A percentile compares a stretch with the other conserved stretches of the same genome.
These are phyloP conservation scores for Lentinula guzmanii DNA, from an alignment of 768 basidiomycete genomes.

Conservation along the genomic window DNA sequence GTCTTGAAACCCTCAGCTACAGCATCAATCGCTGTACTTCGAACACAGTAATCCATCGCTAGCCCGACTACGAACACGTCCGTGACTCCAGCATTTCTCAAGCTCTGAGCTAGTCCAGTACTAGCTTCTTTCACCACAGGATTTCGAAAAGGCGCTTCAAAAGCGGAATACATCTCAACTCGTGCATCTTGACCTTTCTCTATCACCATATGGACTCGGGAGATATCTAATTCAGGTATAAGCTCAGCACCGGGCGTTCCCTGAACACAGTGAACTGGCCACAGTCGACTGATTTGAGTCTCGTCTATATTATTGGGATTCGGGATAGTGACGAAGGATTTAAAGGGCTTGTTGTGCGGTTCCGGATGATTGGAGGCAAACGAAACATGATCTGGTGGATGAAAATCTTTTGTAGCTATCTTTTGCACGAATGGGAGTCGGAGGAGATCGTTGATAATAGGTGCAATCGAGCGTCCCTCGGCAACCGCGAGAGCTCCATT, in stretches of 20 bases:
- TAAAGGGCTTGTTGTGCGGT: slow-evolving; percentile 16
- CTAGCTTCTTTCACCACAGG: slow-evolving; percentile 11
- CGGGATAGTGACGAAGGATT: slow-evolving; percentile 18
- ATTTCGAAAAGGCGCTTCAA: slow-evolving; percentile 38
- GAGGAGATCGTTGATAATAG: slow-evolving; percentile 52
- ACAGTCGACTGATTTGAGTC: slow-evolving; percentile 42
- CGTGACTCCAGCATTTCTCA: slow-evolving; percentile 30
- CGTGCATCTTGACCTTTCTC: slow-evolving; percentile 35
- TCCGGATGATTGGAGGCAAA: slow-evolving; percentile 43
- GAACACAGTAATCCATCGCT: slow-evolving; percentile 66
- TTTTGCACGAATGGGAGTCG: slow-evolving; percentile 44
- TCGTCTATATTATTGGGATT: slow-evolving; percentile 27
- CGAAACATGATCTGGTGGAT: slow-evolving; percentile 61
- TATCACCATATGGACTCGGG: slow-evolving; percentile 14
- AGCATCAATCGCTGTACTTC: slow-evolving; percentile 37
- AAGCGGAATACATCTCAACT: slow-evolving; percentile 66
- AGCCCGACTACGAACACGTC: slow-evolving; percentile 52
- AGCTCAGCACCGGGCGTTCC: slow-evolving; percentile 46
- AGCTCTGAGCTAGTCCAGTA: slow-evolving; percentile 11
- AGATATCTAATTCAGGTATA: slow-evolving; percentile 33
- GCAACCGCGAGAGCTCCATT: slow-evolving; percentile 67
- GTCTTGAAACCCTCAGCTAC: slow-evolving; percentile 28
- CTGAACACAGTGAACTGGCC: slow-evolving; percentile 69
- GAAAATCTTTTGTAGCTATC: slow-evolving; percentile 54
- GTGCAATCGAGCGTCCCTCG: slow-evolving; percentile 52